Percentiles rank a stretch among this genome's conserved stretches.
Evolutionary conservation across 257 asterid species (phyloP).

Genomic region (Solanum clarkiae): DNA sequence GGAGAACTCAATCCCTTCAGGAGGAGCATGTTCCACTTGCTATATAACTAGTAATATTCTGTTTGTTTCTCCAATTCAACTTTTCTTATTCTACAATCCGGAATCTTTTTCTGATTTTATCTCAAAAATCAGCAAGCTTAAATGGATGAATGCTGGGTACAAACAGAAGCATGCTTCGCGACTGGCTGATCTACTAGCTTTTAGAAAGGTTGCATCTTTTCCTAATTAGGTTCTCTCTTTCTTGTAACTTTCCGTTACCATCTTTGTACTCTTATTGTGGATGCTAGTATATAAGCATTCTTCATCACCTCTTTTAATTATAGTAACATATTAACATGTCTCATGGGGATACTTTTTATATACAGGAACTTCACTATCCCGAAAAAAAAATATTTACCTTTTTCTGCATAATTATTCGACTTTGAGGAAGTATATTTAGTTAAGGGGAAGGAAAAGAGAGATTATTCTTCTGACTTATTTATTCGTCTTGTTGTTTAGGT

Average conservation of each 20-base stretch:
- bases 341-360: background rate
- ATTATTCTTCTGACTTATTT: background rate
- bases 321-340: background rate
- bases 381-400: no score
- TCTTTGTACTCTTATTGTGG: background rate
- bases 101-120: background rate
- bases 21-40: constrained; percentile 59
- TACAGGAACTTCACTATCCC: background rate
- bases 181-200: constrained; percentile 82
- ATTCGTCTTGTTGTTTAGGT: constrained; percentile 29
- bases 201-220: constrained; percentile 52
- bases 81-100: background rate
- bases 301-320: background rate
- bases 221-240: background rate
- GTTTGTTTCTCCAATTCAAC: background rate
- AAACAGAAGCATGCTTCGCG: constrained; percentile 82
- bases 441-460: background rate
- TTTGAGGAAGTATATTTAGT: background rate
- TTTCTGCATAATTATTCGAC: background rate
- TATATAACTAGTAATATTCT: constrained; percentile 52
- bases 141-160: constrained; percentile 87
- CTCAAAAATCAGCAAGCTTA: constrained; percentile 58
- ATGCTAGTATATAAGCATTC: background rate
- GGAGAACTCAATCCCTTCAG: constrained; percentile 83
- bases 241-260: background rate